Evolutionary conservation across 2,329 filamentous ascomycete genomes (phyloP).

Genomic region (Aspergillus sp.): DNA sequence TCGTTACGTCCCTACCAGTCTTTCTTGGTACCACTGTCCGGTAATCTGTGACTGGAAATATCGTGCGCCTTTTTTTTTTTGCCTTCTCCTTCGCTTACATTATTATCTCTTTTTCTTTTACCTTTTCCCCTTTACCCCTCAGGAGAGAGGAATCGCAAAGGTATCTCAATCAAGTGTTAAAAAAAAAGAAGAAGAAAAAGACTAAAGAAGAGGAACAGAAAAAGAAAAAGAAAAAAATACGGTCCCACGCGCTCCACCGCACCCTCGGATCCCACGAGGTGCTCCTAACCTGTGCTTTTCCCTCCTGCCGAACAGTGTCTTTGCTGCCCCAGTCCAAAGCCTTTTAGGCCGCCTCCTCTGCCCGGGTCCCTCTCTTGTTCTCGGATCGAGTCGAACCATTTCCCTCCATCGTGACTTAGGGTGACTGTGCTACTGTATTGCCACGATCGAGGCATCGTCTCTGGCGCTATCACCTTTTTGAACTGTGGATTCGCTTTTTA

Average conservation of each 20-base stretch:
- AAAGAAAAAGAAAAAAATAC: constrained; percentile 20
- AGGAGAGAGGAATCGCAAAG: not conserved
- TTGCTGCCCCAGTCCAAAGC: constrained; percentile 18
- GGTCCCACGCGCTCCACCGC: constrained; percentile 32
- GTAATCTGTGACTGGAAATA: not conserved
- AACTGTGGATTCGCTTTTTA: constrained; percentile 21
- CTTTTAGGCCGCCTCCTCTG: constrained; percentile 33
- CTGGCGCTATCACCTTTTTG: constrained; percentile 23
- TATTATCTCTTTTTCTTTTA: not conserved
- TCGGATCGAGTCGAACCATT: constrained; percentile 26
- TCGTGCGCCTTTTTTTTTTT: not conserved
- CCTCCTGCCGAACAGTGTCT: constrained; percentile 25
- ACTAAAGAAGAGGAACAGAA: not conserved
- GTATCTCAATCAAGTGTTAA: not conserved
- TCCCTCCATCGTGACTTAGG: constrained; percentile 25
- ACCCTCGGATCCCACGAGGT: constrained; percentile 42
- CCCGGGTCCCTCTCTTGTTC: constrained; percentile 24
- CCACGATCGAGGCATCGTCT: constrained; percentile 25
- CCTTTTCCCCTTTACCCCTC: not conserved
- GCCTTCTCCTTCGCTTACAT: too few species aligned
- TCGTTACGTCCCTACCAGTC: constrained; percentile 7
- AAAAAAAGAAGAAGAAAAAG: not conserved
- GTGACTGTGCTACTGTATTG: constrained; percentile 23
- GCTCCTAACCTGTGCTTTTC: constrained; percentile 22
- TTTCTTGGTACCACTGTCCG: not conserved